Evolutionary conservation across 2,329 filamentous ascomycete genomes (phyloP), one percentile per base, ranked within the genome.

Genomic region (Neocucurbitaria cava): DNA sequence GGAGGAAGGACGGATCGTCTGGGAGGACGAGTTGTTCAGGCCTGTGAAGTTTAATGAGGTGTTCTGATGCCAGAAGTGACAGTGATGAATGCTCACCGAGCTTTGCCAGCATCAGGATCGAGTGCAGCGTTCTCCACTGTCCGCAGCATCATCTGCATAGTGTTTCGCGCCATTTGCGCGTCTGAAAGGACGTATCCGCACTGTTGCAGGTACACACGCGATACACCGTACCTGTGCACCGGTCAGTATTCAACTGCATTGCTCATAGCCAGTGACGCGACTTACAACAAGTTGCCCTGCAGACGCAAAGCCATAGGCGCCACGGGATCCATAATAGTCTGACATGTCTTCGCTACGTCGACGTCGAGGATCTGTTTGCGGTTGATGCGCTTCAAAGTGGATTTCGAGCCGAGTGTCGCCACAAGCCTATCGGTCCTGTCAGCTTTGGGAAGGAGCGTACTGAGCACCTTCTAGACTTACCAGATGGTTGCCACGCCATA

Each of bases 401-500:
- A 89, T 61, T 87, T 90, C 4, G 86, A 83, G 17, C 92, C 92
- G 1, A 96, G 84, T 0, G 94, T 99, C 38, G 95, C 95, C 38
- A 96, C 88, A 38, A 97, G 87, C 94, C 94, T 97, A 59, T 36
- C 46, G 38, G 33, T 50, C 33, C 20, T 60, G 59, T 75, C 47
- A 78, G 67, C 36, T n/a, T 9, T 36, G 17, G 20, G 28, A 48
- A 48, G 17, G 41, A 23, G 41, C 30, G n/a, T n/a, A 33, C 17
- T 24, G n/a, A 24, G n/a, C 15, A 46, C 20, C 10, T 28, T 35
- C 11, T 1, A 11, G 21, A 69, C 85, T 69, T 82, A 96, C 94
- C 95, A 99, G 56, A 99, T 89, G 2, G 94, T 99, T 13, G 94
- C 90, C 52, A 99, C 90, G 51, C 95, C 95, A 84, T 97, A 90